These are phyloP conservation scores for Aspergillus bridgeri DNA, from an alignment of 495 filamentous ascomycete genomes.

Conservation along the genomic window DNA sequence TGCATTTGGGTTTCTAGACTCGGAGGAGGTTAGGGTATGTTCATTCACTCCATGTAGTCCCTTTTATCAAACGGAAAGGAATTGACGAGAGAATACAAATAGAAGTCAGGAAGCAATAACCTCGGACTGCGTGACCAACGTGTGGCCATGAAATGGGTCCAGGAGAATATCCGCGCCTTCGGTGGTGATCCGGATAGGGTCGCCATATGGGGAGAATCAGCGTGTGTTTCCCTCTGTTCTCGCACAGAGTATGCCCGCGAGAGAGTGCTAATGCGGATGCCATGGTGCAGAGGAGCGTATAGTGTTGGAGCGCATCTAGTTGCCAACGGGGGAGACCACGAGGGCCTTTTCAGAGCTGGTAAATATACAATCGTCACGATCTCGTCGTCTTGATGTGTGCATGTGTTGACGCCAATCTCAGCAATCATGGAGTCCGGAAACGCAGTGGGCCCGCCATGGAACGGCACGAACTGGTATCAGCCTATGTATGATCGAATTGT, in stretches of 20 bases:
- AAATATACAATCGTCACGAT: neutral
- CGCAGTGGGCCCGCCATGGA: constrained; percentile 36
- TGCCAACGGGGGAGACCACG: constrained; percentile 32
- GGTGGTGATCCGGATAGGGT: constrained; percentile 57
- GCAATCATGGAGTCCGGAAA: constrained; percentile 71
- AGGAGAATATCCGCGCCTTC: constrained; percentile 49
- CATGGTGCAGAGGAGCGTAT: constrained; percentile 28
- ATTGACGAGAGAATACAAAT: neutral
- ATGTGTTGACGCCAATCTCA: neutral
- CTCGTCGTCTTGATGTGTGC: neutral
- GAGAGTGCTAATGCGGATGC: neutral
- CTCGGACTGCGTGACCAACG: constrained; percentile 50
- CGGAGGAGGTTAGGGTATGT: constrained; percentile 36
- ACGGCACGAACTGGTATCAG: constrained; percentile 40
- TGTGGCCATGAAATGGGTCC: constrained; percentile 47
- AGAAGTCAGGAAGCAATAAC: constrained; percentile 47
- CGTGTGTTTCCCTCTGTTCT: constrained; percentile 24
- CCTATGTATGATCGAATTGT: constrained; percentile 39
- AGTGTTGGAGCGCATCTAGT: constrained; percentile 38
- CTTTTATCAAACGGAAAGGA: neutral
- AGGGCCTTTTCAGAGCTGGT: constrained; percentile 38
- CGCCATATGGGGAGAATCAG: constrained; percentile 71
- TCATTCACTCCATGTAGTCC: no score
- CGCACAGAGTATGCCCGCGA: neutral
- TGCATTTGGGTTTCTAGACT: constrained; percentile 67